These are phyloP conservation scores for Zalaria obscura DNA, from an alignment of 2,329 filamentous ascomycete species.

Conservation along the genomic window DNA sequence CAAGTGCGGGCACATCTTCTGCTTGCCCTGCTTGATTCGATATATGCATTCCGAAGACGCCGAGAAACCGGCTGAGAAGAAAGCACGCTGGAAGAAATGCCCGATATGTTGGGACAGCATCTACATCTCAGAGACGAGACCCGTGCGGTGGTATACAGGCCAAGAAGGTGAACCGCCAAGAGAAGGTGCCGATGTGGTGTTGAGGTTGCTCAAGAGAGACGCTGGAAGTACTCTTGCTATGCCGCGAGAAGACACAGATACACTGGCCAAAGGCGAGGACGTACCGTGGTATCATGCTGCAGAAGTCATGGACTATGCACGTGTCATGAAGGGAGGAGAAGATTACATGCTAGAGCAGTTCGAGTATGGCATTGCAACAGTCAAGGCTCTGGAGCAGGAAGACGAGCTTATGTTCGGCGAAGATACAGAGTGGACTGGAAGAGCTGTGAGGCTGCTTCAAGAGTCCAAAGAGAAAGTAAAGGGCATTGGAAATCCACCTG, in stretches of 20 bases:
- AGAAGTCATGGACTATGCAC: conserved; percentile 86
- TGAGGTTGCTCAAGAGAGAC: conserved; percentile 71
- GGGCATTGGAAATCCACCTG: conserved; percentile 52
- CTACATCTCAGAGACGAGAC: conserved; percentile 79
- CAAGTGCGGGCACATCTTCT: conserved; percentile 94
- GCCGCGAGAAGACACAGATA: conserved; percentile 66
- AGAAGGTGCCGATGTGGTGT: conserved; percentile 77
- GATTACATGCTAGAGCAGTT: conserved; percentile 77
- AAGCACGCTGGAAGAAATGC: conserved; percentile 79
- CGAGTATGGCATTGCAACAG: conserved; percentile 60
- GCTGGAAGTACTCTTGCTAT: conserved; percentile 74
- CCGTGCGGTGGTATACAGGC: conserved; percentile 80
- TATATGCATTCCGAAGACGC: conserved; percentile 84
- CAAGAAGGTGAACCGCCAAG: conserved; percentile 71
- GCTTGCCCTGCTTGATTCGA: conserved; percentile 78
- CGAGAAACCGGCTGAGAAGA: conserved; percentile 48
- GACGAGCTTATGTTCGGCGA: conserved; percentile 88
- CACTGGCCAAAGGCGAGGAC: conserved; percentile 54
- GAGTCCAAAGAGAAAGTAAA: conserved; percentile 62
- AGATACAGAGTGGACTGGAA: conserved; percentile 82
- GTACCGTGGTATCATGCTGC: conserved; percentile 92
- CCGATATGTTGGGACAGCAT: conserved; percentile 89
- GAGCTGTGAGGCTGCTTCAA: conserved; percentile 61
- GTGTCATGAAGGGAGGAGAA: conserved; percentile 86
- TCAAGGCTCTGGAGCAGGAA: conserved; percentile 66